Percentiles rank a stretch among this genome's conserved stretches.
phyloP scores from a whole-genome alignment of 306 rosid species.

The Trichosanthes cucumerina region DNA sequence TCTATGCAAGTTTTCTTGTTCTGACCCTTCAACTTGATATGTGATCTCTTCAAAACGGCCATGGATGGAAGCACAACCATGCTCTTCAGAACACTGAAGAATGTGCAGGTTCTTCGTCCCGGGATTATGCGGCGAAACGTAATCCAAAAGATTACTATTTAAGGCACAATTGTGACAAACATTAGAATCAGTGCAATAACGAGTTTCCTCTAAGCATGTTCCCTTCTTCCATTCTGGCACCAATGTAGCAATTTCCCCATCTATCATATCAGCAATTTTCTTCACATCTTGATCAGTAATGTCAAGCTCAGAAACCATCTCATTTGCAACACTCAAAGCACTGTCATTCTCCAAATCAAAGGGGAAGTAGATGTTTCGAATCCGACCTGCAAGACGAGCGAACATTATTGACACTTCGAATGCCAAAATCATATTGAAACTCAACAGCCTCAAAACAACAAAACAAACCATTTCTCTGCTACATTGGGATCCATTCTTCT shows the following conservation, averaged over 20 bases:
- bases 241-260: slow-evolving; percentile 53
- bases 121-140: slow-evolving; percentile 39
- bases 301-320: slow-evolving; percentile 92
- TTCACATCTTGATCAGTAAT: slow-evolving; percentile 74
- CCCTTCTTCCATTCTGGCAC: slow-evolving; percentile 69
- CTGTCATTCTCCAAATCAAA: slow-evolving; percentile 78
- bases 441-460: neutral
- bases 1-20: slow-evolving; percentile 27
- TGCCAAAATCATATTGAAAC: neutral
- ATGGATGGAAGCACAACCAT: slow-evolving; percentile 58
- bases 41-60: slow-evolving; percentile 95
- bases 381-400: slow-evolving; percentile 38
- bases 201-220: slow-evolving; percentile 32
- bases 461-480: neutral
- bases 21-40: slow-evolving; percentile 71
- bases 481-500: slow-evolving; percentile 8
- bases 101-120: slow-evolving; percentile 55
- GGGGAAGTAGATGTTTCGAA: slow-evolving; percentile 94
- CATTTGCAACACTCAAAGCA: slow-evolving; percentile 67
- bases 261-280: slow-evolving; percentile 81
- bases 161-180: slow-evolving; percentile 51
- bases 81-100: slow-evolving; percentile 55
- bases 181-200: slow-evolving; percentile 24
- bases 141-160: slow-evolving; percentile 35
- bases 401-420: neutral